phyloP scores from a whole-genome alignment of 352 stramenopile species.

The Phytophthora uliginosa region DNA sequence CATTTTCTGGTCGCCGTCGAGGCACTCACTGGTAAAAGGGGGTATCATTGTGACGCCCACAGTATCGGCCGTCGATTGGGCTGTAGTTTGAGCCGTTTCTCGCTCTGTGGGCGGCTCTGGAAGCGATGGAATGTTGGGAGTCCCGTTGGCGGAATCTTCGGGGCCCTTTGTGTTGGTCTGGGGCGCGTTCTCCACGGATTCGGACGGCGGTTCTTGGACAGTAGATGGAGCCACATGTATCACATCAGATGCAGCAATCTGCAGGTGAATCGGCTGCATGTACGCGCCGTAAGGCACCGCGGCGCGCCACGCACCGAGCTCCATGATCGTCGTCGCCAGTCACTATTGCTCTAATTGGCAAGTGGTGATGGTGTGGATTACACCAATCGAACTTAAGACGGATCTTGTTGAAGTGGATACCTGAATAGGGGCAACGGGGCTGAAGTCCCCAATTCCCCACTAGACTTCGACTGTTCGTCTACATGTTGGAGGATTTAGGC shows the following conservation, averaged over 20 bases:
- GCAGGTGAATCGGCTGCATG: conserved; percentile 59
- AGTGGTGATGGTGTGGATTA: background rate
- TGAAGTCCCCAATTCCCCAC: no score
- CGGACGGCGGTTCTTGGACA: conserved; percentile 10
- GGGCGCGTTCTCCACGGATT: conserved; percentile 17
- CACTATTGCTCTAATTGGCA: background rate
- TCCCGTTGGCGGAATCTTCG: conserved; percentile 11
- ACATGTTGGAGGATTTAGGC: no score
- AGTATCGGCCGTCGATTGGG: background rate
- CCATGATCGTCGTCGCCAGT: conserved; percentile 27
- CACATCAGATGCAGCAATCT: conserved; percentile 21
- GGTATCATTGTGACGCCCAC: conserved; percentile 44
- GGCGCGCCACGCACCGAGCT: conserved; percentile 46
- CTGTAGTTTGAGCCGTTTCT: background rate
- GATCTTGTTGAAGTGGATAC: background rate
- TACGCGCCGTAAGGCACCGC: conserved; percentile 50
- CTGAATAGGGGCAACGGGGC: no score
- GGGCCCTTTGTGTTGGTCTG: conserved; percentile 2
- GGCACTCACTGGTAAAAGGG: conserved; percentile 55
- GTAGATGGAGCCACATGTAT: background rate
- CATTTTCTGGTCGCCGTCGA: conserved; percentile 48
- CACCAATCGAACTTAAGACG: background rate
- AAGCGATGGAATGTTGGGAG: background rate
- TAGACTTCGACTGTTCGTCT: no score
- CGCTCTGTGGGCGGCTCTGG: conserved; percentile 20